These are phyloP conservation scores for Ceratocystis destructans DNA, from an alignment of 2,329 filamentous ascomycete genomes.

Conservation along the genomic window DNA sequence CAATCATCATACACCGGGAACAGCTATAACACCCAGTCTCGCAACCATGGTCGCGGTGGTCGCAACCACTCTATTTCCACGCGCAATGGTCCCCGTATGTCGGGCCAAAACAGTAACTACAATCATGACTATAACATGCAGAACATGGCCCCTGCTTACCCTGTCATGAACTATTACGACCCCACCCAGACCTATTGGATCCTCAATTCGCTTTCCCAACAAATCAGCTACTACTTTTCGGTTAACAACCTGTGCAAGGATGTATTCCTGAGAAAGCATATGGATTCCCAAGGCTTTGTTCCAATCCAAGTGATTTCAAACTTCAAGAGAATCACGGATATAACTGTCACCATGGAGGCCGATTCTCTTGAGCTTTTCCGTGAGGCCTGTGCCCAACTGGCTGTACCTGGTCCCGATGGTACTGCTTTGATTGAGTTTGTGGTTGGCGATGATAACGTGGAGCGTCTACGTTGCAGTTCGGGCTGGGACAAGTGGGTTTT, in stretches of 20 bases:
- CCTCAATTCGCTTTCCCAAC: conserved; percentile 34
- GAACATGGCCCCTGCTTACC: conserved; percentile 28
- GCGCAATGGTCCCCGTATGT: conserved; percentile 25
- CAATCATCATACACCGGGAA: conserved; percentile 16
- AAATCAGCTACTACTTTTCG: conserved; percentile 91
- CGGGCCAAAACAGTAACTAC: conserved; percentile 14
- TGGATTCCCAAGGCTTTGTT: conserved; percentile 93
- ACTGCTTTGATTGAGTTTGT: conserved; percentile 67
- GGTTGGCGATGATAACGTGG: conserved; percentile 59
- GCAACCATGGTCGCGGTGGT: conserved; percentile 15
- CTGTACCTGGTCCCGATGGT: conserved; percentile 41
- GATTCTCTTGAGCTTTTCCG: conserved; percentile 23
- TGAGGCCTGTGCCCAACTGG: conserved; percentile 42
- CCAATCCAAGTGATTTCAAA: conserved; percentile 61
- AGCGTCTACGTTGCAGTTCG: conserved; percentile 60
- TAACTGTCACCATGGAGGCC: conserved; percentile 30
- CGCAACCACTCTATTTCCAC: conserved; percentile 30
- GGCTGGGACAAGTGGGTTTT: conserved; percentile 74
- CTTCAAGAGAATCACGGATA: conserved; percentile 72
- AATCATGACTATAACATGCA: conserved; percentile 30
- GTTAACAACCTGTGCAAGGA: conserved; percentile 93
- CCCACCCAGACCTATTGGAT: conserved; percentile 19
- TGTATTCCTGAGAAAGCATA: conserved; percentile 70
- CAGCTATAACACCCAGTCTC: conserved; percentile 15
- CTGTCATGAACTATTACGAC: conserved; percentile 20